Percentiles rank a stretch among this genome's conserved stretches.
phyloP scores from a whole-genome alignment of 371 early-diverging fungal genomes.

The Thermomucor indicae-seudaticae region DNA sequence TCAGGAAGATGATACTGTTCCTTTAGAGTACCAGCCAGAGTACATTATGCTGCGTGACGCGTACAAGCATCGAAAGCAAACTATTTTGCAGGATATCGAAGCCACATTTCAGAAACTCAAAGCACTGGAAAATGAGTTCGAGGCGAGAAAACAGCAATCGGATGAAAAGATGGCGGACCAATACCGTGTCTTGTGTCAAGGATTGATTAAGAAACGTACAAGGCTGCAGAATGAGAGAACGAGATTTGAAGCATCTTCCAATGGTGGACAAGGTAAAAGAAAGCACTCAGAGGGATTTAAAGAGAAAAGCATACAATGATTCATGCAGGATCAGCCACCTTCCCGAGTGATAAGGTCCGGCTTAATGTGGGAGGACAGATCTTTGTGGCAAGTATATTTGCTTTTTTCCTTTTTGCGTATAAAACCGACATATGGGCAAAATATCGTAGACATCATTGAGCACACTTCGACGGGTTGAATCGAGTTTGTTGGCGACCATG shows the following conservation, averaged over 20 bases:
- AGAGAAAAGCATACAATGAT: not conserved
- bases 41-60: constrained; percentile 27
- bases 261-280: constrained; percentile 6
- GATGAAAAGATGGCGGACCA: constrained; percentile 18
- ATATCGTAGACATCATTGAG: constrained; percentile 25
- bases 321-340: constrained; percentile 7
- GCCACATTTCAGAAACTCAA: constrained; percentile 20
- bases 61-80: constrained; percentile 18
- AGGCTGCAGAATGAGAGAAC: constrained; percentile 9
- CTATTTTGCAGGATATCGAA: constrained; percentile 30
- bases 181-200: constrained; percentile 20
- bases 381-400: constrained; percentile 21
- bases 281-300: constrained; percentile 4
- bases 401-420: not conserved
- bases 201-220: constrained; percentile 21
- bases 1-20: no score
- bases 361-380: constrained; percentile 36
- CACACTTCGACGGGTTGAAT: constrained; percentile 28
- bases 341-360: constrained; percentile 24
- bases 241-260: constrained; percentile 3
- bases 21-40: constrained; percentile 25
- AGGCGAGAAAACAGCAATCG: constrained; percentile 15
- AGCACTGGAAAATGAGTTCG: constrained; percentile 19
- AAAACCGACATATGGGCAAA: not conserved
- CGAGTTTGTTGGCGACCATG: constrained; percentile 38